Conservation (phyloP, 352 stramenopile genomes). For the Phytophthora cactorum region DNA sequence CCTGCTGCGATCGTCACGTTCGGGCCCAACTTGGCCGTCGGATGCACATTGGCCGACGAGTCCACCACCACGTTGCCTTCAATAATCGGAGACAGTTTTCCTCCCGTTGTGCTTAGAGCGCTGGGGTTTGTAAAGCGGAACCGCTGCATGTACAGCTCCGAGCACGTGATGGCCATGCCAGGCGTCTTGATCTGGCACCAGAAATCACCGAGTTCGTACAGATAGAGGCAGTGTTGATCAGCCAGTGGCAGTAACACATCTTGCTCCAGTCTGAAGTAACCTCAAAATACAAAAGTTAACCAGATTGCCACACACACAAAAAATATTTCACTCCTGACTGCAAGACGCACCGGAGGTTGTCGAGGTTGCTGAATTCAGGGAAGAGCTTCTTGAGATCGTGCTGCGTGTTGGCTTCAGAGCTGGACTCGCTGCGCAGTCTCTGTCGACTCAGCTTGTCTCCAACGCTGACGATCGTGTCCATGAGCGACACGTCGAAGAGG, state of each 20-base stretch:
- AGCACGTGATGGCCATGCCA: slow-evolving; percentile 90
- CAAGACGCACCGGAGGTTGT: slow-evolving; percentile 74
- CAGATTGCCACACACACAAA: slow-evolving; percentile 4
- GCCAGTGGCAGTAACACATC: slow-evolving; percentile 85
- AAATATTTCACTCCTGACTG: not conserved
- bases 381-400: slow-evolving; percentile 90
- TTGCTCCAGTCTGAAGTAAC: slow-evolving; percentile 70
- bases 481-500: slow-evolving; percentile 83
- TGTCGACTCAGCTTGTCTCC: slow-evolving; percentile 84
- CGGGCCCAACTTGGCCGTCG: slow-evolving; percentile 85
- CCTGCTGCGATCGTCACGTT: slow-evolving; percentile 89
- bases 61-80: slow-evolving; percentile 90
- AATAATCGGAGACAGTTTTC: slow-evolving; percentile 85
- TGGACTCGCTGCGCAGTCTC: slow-evolving; percentile 78
- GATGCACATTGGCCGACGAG: slow-evolving; percentile 77
- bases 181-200: slow-evolving; percentile 93
- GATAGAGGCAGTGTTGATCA: slow-evolving; percentile 71
- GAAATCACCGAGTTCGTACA: slow-evolving; percentile 88
- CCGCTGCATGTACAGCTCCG: slow-evolving; percentile 91
- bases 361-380: slow-evolving; percentile 85
- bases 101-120: slow-evolving; percentile 75
- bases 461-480: slow-evolving; percentile 79
- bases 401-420: slow-evolving; percentile 68
- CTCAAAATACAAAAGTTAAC: slow-evolving; percentile 14
- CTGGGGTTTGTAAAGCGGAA: slow-evolving; percentile 91